A percentile compares a stretch with the other conserved stretches of the same genome.
phyloP scores from a whole-genome alignment of 345 rosid species.

The Ceriops tagal region DNA sequence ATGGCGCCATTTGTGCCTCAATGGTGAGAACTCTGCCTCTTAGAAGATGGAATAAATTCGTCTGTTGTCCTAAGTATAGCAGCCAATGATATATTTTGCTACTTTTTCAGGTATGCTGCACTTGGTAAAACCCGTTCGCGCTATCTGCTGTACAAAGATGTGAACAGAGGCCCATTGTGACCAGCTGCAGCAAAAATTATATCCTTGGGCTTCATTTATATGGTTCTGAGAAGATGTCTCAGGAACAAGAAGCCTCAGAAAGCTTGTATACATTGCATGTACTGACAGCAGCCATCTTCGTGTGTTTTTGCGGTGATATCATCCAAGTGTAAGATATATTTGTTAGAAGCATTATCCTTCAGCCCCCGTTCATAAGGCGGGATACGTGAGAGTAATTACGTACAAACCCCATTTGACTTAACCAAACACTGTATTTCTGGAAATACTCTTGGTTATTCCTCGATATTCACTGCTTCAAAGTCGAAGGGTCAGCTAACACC shows the following conservation, averaged over 20 bases:
- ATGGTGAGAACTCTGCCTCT: constrained; percentile 39
- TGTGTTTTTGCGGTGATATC: not conserved
- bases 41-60: not conserved
- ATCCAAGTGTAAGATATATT: not conserved
- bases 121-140: constrained; percentile 65
- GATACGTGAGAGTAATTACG: not conserved
- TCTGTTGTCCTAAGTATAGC: constrained; percentile 1
- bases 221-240: not conserved
- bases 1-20: constrained; percentile 99
- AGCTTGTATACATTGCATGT: constrained; percentile 6
- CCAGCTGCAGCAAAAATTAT: not conserved
- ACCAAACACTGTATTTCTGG: too few species aligned
- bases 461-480: not conserved
- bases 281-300: not conserved
- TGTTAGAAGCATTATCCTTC: not conserved
- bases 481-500: not conserved
- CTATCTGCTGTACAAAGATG: constrained; percentile 81
- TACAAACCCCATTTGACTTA: too few species aligned
- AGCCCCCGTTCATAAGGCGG: not conserved
- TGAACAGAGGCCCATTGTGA: constrained; percentile 61
- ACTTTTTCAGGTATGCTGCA: constrained; percentile 70
- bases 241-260: not conserved
- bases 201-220: not conserved
- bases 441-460: too few species aligned
- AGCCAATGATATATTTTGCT: constrained; percentile 6